phyloP scores from a whole-genome alignment of 495 filamentous ascomycete genomes.

The Daldinia bambusicola region DNA sequence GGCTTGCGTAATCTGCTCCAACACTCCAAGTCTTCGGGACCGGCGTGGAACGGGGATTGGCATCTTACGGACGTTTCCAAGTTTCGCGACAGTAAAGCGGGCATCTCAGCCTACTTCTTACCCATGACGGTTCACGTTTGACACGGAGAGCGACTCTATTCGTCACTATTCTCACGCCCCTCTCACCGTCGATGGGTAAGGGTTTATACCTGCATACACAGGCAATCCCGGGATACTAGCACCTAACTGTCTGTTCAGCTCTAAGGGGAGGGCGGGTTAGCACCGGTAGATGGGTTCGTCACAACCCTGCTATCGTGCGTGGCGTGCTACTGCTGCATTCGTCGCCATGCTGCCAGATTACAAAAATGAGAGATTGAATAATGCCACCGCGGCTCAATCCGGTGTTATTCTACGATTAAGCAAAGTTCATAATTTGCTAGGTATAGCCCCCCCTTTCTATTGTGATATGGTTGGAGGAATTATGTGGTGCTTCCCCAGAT shows the following conservation, averaged over 20 bases:
- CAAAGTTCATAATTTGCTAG: background rate
- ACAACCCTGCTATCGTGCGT: constrained; percentile 21
- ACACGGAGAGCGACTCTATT: background rate
- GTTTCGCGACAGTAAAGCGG: constrained; percentile 34
- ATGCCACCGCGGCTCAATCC: background rate
- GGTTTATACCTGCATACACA: constrained; percentile 25
- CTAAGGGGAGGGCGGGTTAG: background rate
- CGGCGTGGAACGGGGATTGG: constrained; percentile 8
- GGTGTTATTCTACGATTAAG: background rate
- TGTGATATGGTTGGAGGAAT: no score
- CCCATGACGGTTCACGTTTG: constrained; percentile 1
- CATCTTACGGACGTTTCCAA: constrained; percentile 29
- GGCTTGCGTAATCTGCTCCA: constrained; percentile 31
- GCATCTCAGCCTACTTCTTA: background rate
- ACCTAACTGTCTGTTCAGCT: constrained; percentile 11
- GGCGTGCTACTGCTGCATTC: constrained; percentile 16
- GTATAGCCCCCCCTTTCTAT: background rate
- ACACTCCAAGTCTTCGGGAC: constrained; percentile 28
- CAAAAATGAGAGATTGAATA: background rate
- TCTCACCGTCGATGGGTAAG: constrained; percentile 25
- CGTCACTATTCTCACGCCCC: constrained; percentile 29
- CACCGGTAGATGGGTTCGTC: background rate
- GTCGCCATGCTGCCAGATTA: constrained; percentile 6
- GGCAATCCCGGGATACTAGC: background rate
- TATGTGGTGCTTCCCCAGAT: constrained; percentile 1